phyloP scores from a whole-genome alignment of 164 flowering plant species.

The Cinnamomum chago region DNA sequence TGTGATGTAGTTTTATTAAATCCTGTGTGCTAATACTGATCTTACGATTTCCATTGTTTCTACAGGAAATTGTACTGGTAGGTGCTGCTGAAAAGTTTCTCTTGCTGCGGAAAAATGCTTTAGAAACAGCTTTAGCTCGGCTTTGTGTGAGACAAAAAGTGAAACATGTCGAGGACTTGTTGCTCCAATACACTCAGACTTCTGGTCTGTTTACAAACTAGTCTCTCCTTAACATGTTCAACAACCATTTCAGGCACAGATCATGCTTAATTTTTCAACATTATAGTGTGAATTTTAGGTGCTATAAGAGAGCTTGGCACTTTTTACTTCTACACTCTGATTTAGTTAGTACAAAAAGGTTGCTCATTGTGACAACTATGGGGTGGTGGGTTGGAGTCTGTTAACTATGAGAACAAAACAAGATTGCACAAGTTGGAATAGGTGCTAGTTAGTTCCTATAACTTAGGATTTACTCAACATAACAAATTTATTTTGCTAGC shows the following conservation, averaged over 20 bases:
- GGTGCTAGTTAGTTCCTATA: no score
- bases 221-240: background rate
- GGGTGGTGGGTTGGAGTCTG: no score
- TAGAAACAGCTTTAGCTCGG: constrained; percentile 56
- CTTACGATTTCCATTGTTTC: constrained; percentile 4
- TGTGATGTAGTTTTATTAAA: background rate
- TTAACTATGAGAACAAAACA: no score
- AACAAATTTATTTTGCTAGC: no score
- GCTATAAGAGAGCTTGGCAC: background rate
- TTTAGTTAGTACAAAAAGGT: background rate
- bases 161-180: constrained; percentile 48
- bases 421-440: no score
- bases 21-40: background rate
- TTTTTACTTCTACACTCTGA: background rate
- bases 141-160: constrained; percentile 53
- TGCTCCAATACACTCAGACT: constrained; percentile 27
- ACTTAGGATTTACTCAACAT: no score
- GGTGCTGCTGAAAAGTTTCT: constrained; percentile 83
- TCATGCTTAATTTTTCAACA: background rate
- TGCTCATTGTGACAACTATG: no score
- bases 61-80: constrained; percentile 43
- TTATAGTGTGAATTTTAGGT: background rate
- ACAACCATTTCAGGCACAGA: background rate
- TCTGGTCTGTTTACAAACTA: constrained; percentile 40
- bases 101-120: constrained; percentile 36